Evolutionary conservation across 768 basidiomycete genomes (phyloP), one percentile per base, ranked within the genome.

Genomic region (Naganishia onofrii): DNA sequence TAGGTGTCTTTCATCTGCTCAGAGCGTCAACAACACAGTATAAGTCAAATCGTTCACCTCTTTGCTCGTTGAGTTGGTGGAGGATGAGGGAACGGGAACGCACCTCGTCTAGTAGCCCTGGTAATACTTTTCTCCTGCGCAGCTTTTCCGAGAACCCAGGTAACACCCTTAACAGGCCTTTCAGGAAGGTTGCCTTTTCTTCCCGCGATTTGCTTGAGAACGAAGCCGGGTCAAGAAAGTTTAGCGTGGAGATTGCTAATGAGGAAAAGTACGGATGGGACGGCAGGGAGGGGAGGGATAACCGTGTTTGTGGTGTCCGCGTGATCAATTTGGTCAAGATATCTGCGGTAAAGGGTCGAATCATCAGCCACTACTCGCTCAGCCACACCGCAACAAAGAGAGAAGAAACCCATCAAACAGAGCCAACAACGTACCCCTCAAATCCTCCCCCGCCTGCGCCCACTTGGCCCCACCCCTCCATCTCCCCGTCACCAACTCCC

Each of bases 181-280:
- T 92, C 87, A 97, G 90, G 80, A 97, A 97, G 0, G 91, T 90
- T 31, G 96, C 89, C 79, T 98, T 98, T 78, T 97, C 96, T 82
- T 98, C 95, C 68, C 89, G 83, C 1, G 93, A 89, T 81, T 97
- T 96, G 0, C 92, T 87, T 0, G 93, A 91, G 78, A 98, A 99
- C 69, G 89, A 95, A 4, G 94, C 91, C 17, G 95, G 88, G 76
- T 98, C 95, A 66, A 99, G 83, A 82, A 98, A 99, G 77, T 93
- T 93, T 36, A 99, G 85, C 0, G 95, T 98, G 1, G 92, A 94
- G 28, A 98, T 93, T 8, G 95, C 92, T 13, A 98, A 84, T 4
- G 93, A 95, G 0, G 92, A 94, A 83, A 99, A 98, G 84, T 94
- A 97, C 0, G 93, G 79, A 76, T 93, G 89, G 0, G 89, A 86